Evolutionary conservation across 2,329 filamentous ascomycete species (phyloP).

Genomic region (Fusarium heterosporum): DNA sequence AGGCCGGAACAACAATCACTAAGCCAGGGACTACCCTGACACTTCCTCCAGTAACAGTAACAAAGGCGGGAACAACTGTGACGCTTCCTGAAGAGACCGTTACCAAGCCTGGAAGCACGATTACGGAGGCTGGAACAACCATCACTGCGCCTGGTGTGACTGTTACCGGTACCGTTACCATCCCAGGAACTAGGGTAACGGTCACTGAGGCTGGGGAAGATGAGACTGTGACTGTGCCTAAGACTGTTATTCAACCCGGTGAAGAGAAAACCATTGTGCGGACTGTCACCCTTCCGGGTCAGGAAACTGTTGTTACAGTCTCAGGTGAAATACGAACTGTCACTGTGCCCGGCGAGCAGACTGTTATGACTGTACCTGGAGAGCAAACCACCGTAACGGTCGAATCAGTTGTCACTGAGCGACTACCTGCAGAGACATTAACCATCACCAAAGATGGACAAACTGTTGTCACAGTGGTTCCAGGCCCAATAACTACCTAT

Average conservation of each 20-base stretch:
- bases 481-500: slow-evolving; percentile 46
- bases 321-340: slow-evolving; percentile 41
- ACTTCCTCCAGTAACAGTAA: slow-evolving; percentile 5
- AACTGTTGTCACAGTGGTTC: slow-evolving; percentile 48
- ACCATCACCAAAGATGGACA: slow-evolving; percentile 49
- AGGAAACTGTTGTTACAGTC: slow-evolving; percentile 38
- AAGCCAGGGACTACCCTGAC: slow-evolving; percentile 18
- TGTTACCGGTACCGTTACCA: slow-evolving; percentile 27
- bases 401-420: slow-evolving; percentile 50
- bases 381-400: slow-evolving; percentile 46
- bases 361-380: slow-evolving; percentile 38
- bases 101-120: slow-evolving; percentile 14
- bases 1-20: slow-evolving; percentile 23
- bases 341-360: slow-evolving; percentile 43
- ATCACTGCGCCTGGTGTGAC: slow-evolving; percentile 25
- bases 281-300: slow-evolving; percentile 44
- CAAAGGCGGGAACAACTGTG: slow-evolving; percentile 7
- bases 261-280: slow-evolving; percentile 29
- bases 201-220: slow-evolving; percentile 22
- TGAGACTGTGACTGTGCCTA: slow-evolving; percentile 32
- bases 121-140: slow-evolving; percentile 17
- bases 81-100: slow-evolving; percentile 16
- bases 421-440: slow-evolving; percentile 46
- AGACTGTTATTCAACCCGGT: slow-evolving; percentile 30
- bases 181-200: slow-evolving; percentile 30